phyloP scores from a whole-genome alignment of 495 filamentous ascomycete species.

The Staphylotrichum tortipilum region DNA sequence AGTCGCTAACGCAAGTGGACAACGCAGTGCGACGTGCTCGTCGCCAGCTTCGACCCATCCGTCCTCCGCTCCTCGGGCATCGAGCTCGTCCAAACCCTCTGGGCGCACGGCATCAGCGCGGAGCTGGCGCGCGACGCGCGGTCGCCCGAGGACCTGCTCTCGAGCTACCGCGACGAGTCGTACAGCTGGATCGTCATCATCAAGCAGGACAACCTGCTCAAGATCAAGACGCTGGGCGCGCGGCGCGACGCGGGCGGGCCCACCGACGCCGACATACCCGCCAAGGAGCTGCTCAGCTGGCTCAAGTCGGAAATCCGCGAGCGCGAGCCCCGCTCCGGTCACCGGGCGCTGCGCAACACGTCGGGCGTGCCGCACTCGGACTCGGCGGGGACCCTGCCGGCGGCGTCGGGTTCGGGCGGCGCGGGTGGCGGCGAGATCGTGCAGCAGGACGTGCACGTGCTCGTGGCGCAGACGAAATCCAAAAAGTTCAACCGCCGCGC shows the following conservation, averaged over 20 bases:
- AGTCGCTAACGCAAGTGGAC: conserved; percentile 6
- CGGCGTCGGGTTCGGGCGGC: too few relatives aligned
- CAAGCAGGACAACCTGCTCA: conserved; percentile 69
- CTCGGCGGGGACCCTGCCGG: conserved; percentile 2
- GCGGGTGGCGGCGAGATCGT: conserved; percentile 25
- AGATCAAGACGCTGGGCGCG: conserved; percentile 63
- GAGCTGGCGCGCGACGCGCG: conserved; percentile 72
- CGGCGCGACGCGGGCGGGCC: conserved; percentile 69
- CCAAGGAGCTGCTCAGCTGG: conserved; percentile 67
- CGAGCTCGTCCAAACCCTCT: conserved; percentile 68
- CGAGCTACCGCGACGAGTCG: conserved; percentile 60
- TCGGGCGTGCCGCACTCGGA: conserved; percentile 12
- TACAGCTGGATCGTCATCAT: conserved; percentile 83
- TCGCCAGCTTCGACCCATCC: conserved; percentile 74
- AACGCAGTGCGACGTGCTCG: conserved; percentile 70
- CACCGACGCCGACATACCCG: conserved; percentile 65
- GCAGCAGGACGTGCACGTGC: conserved; percentile 70
- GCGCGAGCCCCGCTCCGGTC: conserved; percentile 33
- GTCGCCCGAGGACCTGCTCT: conserved; percentile 68
- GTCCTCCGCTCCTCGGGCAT: conserved; percentile 69
- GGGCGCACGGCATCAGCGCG: conserved; percentile 77
- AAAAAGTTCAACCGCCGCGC: conserved; percentile 84
- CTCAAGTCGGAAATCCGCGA: conserved; percentile 78
- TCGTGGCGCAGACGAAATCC: conserved; percentile 67
- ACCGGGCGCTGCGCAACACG: conserved; percentile 15